These are phyloP conservation scores for Haplosporangium sp. DNA, from an alignment of 371 early-diverging fungal species.

Conservation along the genomic window DNA sequence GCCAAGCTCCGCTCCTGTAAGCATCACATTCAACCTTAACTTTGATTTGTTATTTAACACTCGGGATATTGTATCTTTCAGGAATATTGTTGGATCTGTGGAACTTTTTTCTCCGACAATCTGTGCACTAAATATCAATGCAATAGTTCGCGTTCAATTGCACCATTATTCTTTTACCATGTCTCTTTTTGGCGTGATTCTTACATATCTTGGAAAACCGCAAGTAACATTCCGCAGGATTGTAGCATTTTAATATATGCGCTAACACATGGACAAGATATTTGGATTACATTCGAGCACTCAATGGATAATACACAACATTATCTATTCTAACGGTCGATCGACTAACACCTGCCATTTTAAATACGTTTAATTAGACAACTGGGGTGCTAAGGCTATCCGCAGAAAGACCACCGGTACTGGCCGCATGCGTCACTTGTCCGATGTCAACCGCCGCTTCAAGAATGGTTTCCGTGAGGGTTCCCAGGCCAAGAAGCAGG, in stretches of 20 bases:
- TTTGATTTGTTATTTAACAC: no score
- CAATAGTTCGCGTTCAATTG: no score
- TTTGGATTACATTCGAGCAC: no score
- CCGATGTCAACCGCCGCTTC: constrained; percentile 92
- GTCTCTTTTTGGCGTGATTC: no score
- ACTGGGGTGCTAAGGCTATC: constrained; percentile 97
- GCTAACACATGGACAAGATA: no score
- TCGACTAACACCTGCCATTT: neutral
- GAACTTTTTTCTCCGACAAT: neutral
- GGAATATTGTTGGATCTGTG: neutral
- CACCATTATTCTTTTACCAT: no score
- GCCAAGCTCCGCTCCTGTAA: constrained; percentile 97
- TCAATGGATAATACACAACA: no score
- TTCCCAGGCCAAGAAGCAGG: constrained; percentile 71
- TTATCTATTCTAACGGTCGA: no score
- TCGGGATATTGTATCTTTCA: neutral
- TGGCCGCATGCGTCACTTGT: constrained; percentile 98
- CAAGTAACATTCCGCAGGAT: no score
- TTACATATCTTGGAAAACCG: no score
- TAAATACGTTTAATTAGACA: constrained; percentile 64
- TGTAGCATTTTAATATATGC: no score
- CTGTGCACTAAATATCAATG: no score
- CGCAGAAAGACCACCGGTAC: constrained; percentile 99
- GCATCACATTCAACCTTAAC: constrained; percentile 38
- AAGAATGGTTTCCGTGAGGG: constrained; percentile 98